A percentile compares a stretch with the other conserved stretches of the same genome.
These are phyloP conservation scores for Catenaria anguillulae DNA, from an alignment of 371 early-diverging fungal genomes.

Conservation along the genomic window DNA sequence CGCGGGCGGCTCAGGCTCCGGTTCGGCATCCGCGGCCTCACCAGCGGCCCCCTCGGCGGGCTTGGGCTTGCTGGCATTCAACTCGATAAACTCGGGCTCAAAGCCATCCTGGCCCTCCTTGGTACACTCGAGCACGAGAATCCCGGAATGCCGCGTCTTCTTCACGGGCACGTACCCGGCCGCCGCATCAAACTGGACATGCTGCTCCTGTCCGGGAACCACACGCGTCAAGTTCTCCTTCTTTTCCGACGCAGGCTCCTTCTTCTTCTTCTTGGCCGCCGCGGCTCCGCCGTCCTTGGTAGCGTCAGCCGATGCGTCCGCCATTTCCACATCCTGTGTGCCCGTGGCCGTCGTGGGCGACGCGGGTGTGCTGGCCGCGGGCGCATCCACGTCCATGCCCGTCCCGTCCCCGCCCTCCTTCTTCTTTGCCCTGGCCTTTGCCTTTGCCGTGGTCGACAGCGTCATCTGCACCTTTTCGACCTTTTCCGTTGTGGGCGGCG, in stretches of 20 bases:
- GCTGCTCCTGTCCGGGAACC: conserved; percentile 69
- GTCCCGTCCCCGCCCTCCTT: conserved; percentile 41
- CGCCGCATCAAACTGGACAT: conserved; percentile 64
- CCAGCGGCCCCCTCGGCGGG: background rate
- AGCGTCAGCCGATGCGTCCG: background rate
- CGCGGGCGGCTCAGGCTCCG: conserved; percentile 59
- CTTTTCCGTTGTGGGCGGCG: conserved; percentile 37
- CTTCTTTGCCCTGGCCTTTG: conserved; percentile 78
- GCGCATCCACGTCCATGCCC: conserved; percentile 22
- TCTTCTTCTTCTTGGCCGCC: conserved; percentile 1
- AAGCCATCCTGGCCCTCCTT: no score
- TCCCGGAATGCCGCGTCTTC: conserved; percentile 23
- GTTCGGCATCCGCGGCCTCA: conserved; percentile 9
- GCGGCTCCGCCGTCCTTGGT: background rate
- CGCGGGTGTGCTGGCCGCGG: conserved; percentile 2
- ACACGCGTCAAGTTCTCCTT: conserved; percentile 79
- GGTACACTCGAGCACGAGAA: conserved; percentile 6
- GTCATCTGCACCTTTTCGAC: conserved; percentile 73
- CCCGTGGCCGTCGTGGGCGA: conserved; percentile 13
- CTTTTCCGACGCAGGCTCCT: conserved; percentile 18
- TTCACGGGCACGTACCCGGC: conserved; percentile 79
- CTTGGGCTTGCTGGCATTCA: background rate
- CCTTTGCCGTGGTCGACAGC: conserved; percentile 86
- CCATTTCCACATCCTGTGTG: conserved; percentile 13
- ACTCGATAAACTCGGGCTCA: conserved; percentile 10